Evolutionary conservation across 495 filamentous ascomycete species (phyloP).

Genomic region (Neurospora discreta): DNA sequence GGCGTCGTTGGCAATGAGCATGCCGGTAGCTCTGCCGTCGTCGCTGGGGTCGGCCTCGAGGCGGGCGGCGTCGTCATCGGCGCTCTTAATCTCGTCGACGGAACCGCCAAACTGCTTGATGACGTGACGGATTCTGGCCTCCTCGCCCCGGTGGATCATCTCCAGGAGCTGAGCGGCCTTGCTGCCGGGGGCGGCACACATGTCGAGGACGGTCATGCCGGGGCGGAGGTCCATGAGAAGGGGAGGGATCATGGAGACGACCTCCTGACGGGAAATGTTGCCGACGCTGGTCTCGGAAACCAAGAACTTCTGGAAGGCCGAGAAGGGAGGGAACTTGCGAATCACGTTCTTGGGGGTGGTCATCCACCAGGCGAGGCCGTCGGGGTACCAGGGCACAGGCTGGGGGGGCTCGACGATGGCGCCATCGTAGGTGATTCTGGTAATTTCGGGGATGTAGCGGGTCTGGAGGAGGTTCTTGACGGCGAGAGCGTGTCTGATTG

Average conservation of each 20-base stretch:
- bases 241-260: constrained; percentile 97
- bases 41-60: constrained; percentile 52
- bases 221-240: constrained; percentile 83
- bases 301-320: constrained; percentile 94
- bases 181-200: constrained; percentile 94
- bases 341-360: constrained; percentile 90
- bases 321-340: constrained; percentile 82
- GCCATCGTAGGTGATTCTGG: constrained; percentile 67
- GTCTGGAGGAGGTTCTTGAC: constrained; percentile 77
- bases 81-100: constrained; percentile 34
- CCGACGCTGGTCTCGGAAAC: constrained; percentile 94
- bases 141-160: constrained; percentile 85
- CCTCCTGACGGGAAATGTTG: constrained; percentile 93
- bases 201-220: constrained; percentile 83
- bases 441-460: constrained; percentile 83
- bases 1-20: constrained; percentile 89
- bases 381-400: constrained; percentile 82
- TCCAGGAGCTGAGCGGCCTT: constrained; percentile 94
- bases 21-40: constrained; percentile 75
- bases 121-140: constrained; percentile 59
- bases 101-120: constrained; percentile 43
- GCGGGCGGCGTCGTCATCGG: constrained; percentile 38
- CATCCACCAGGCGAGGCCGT: constrained; percentile 90
- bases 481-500: constrained; percentile 62
- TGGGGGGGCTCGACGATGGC: constrained; percentile 66